These are phyloP conservation scores for Paramecium tetraurelia DNA, from an alignment of 73 alveolate genomes.

Conservation along the genomic window DNA sequence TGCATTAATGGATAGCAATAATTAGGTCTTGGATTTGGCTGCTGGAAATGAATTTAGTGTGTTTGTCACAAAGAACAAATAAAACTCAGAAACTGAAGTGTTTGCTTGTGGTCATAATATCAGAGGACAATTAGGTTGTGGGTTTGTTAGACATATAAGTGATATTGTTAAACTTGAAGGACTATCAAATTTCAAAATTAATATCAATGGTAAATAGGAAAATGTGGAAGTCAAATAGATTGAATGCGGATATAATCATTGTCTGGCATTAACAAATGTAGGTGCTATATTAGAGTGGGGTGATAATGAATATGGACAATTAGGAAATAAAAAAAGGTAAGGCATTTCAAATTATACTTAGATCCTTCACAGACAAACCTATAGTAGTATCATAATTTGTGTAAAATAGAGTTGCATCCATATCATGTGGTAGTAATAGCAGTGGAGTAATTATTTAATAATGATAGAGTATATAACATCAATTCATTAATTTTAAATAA, in stretches of 20 bases:
- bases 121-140: constrained; percentile 83
- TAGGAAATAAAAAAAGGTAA: constrained; percentile 81
- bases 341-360: constrained; percentile 40
- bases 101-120: constrained; percentile 78
- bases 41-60: constrained; percentile 81
- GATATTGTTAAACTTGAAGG: constrained; percentile 72
- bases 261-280: constrained; percentile 70
- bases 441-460: constrained; percentile 25
- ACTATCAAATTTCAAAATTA: constrained; percentile 72
- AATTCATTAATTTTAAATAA: neutral
- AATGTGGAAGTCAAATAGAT: constrained; percentile 65
- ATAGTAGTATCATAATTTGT: constrained; percentile 24
- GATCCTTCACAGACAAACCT: constrained; percentile 33
- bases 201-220: constrained; percentile 54
- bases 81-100: constrained; percentile 68
- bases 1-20: constrained; percentile 62
- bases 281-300: constrained; percentile 93
- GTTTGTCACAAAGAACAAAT: constrained; percentile 63
- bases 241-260: constrained; percentile 80
- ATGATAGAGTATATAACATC: neutral
- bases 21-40: constrained; percentile 72
- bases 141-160: constrained; percentile 72
- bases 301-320: constrained; percentile 83
- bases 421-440: constrained; percentile 9
- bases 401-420: neutral